phyloP scores from a whole-genome alignment of 352 stramenopile species.

The Phytophthora chlamydospora region DNA sequence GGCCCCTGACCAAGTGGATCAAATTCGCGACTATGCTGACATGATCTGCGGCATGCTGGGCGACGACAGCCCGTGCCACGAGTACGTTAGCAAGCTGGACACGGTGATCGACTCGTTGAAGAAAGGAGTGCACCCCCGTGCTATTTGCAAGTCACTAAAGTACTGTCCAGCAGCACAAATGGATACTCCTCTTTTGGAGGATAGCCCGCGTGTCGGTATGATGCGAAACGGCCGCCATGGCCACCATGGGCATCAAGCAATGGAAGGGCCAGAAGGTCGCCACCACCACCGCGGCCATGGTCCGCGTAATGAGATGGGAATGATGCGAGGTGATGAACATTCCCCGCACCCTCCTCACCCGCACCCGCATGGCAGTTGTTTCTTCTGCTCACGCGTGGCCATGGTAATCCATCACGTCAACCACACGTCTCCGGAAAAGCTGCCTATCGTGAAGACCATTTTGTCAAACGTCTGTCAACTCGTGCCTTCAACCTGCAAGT shows the following conservation, averaged over 20 bases:
- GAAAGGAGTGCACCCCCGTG: conserved; percentile 48
- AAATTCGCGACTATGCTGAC: conserved; percentile 56
- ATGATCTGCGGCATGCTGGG: conserved; percentile 63
- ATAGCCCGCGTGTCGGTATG: conserved; percentile 30
- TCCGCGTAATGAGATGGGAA: background rate
- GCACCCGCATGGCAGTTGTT: conserved; percentile 42
- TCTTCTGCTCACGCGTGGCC: conserved; percentile 59
- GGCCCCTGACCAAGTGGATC: conserved; percentile 47
- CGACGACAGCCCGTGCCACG: conserved; percentile 52
- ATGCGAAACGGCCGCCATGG: conserved; percentile 32
- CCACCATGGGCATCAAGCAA: conserved; percentile 22
- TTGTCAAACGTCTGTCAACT: conserved; percentile 58
- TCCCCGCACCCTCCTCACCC: conserved; percentile 11
- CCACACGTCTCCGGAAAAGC: conserved; percentile 41
- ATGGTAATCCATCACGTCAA: conserved; percentile 53
- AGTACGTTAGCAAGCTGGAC: conserved; percentile 52
- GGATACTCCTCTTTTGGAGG: conserved; percentile 13
- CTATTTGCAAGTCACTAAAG: conserved; percentile 52
- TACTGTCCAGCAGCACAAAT: conserved; percentile 37
- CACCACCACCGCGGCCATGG: conserved; percentile 1
- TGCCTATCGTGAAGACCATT: conserved; percentile 54
- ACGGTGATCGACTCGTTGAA: conserved; percentile 53
- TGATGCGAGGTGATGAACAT: conserved; percentile 15
- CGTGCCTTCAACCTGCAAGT: conserved; percentile 50
- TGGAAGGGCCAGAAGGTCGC: conserved; percentile 21